Evolutionary conservation across 108 stramenopile species (phyloP), one percentile per base, ranked within the genome.

Genomic region (Heterococcus sp.): DNA sequence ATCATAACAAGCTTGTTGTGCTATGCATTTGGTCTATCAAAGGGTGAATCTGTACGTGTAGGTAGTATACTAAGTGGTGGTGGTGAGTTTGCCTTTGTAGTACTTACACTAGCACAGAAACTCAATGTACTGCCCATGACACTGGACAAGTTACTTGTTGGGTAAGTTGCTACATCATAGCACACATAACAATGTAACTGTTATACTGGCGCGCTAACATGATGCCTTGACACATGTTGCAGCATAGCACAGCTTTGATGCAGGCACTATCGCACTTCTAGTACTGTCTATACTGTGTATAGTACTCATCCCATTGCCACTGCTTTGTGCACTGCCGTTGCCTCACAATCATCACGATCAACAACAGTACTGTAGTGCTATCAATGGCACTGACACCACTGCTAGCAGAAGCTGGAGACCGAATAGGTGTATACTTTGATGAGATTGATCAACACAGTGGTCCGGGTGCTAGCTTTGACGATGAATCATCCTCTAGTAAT

Each of bases 71-170:
- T 85, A 32, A 35, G 69, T 1, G 85, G 85, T 14, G 85, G 85
- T 26, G 85, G 85, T 29, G 81, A 85, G 38, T 82, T 85, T 31
- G 75, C 85, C 28, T 85, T 85, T 38, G 85, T 85, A 3, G 85
- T 85, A 5, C 76, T 85, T 27, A 78, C 82, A 32, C 82, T 83
- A 36, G 46, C 46, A 58, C 46, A 58, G 46, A 58, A 58, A 21
- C 46, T 58, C 46, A 58, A 58, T 58, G 46, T 58, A 21, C 46
- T 58, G 46, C 46, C 46, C 14, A 8, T 58, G 14, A 21, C 46
- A 21, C 46, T 58, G 46, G 46, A 58, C 46, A 58, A 58, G 46
- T 21, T 58, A 8, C 46, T 58, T 8, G 46, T 58, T 8, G 46
- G 46, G 46, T 58, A 58, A 58, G 46, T 58, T n/a, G n/a, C n/a